Evolutionary conservation across 1,284 basidiomycete species (phyloP).

Genomic region (Leccinum fallax): DNA sequence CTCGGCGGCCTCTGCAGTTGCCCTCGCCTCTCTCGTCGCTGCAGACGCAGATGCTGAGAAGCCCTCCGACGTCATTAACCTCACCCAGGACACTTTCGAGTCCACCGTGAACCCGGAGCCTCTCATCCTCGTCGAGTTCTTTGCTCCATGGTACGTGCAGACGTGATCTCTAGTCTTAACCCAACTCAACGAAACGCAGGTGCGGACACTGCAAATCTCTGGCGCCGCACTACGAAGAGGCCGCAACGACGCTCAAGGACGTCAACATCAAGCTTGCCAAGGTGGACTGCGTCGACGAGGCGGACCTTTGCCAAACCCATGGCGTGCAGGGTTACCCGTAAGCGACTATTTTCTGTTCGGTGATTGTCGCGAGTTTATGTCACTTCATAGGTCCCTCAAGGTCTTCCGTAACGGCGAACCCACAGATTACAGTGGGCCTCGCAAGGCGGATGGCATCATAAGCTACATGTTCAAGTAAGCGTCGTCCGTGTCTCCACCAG

Average conservation of each 20-base stretch:
- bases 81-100: constrained; percentile 76
- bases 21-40: constrained; percentile 55
- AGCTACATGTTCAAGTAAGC: constrained; percentile 97
- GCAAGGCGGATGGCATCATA: constrained; percentile 96
- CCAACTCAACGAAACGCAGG: constrained; percentile 42
- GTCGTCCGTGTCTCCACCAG: not conserved
- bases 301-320: constrained; percentile 83
- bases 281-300: constrained; percentile 91
- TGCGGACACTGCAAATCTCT: constrained; percentile 93
- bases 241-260: constrained; percentile 90
- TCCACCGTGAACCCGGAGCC: constrained; percentile 68
- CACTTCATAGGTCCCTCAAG: constrained; percentile 67
- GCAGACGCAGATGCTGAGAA: constrained; percentile 57
- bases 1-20: constrained; percentile 53
- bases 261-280: constrained; percentile 92
- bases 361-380: not conserved
- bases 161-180: not conserved
- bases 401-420: constrained; percentile 88
- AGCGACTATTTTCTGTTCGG: constrained; percentile 34
- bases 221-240: constrained; percentile 94
- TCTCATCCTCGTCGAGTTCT: constrained; percentile 95
- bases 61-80: constrained; percentile 80
- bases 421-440: constrained; percentile 82
- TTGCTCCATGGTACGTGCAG: constrained; percentile 77
- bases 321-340: constrained; percentile 93